A percentile compares a stretch with the other conserved stretches of the same genome.
Evolutionary conservation across 139 green algal species (phyloP).

Genomic region (Penium margaritaceum): DNA sequence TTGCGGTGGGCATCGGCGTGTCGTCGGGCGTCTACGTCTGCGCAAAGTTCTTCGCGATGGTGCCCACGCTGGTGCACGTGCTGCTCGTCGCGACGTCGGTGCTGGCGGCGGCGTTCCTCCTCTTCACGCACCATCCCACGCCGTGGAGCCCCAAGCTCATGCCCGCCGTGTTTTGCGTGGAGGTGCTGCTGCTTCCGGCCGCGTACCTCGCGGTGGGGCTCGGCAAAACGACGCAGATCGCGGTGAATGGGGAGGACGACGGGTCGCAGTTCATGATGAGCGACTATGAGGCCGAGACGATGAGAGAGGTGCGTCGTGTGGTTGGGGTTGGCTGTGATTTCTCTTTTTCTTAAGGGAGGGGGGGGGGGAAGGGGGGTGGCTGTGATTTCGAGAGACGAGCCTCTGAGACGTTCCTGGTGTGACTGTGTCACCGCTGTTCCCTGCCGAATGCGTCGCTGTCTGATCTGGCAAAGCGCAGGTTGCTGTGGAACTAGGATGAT

Average conservation of each 20-base stretch:
- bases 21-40: conserved; percentile 72
- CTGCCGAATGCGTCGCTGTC: too few species aligned
- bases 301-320: neutral
- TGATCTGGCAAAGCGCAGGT: too few species aligned
- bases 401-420: too few species aligned
- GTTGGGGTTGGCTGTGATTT: too few species aligned
- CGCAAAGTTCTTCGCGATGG: conserved; percentile 71
- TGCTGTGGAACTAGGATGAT: too few species aligned
- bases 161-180: conserved; percentile 53
- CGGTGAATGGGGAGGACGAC: neutral
- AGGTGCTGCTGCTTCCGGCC: conserved; percentile 56
- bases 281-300: conserved; percentile 14
- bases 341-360: too few species aligned
- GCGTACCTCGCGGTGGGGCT: conserved; percentile 9
- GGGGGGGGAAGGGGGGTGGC: neutral
- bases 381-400: neutral
- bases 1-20: conserved; percentile 18
- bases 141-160: conserved; percentile 47
- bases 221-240: neutral
- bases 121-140: conserved; percentile 63
- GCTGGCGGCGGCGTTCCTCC: conserved; percentile 60
- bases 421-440: too few species aligned
- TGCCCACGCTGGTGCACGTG: conserved; percentile 62
- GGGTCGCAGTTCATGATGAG: neutral
- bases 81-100: conserved; percentile 56